phyloP scores from a whole-genome alignment of 208 protist species.

The Acanthamoeba castellanii region DNA sequence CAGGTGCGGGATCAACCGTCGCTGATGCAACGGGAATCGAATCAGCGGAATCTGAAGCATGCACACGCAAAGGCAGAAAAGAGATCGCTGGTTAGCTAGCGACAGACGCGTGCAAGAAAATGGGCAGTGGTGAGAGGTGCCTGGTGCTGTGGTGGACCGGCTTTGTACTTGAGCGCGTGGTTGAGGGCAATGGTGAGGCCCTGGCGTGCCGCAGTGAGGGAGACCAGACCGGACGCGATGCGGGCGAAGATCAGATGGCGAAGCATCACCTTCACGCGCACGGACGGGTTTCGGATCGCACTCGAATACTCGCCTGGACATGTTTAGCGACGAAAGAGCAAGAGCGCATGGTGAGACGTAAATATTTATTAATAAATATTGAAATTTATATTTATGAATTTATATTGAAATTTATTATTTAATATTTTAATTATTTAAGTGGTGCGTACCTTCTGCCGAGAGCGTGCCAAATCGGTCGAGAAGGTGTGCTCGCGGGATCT shows the following conservation, averaged over 20 bases:
- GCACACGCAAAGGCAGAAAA: not conserved
- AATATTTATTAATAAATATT: no score
- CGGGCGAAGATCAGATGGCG: conserved; percentile 28
- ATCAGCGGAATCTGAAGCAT: conserved; percentile 29
- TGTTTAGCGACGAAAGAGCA: not conserved
- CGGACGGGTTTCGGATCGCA: conserved; percentile 1
- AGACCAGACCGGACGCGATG: conserved; percentile 28
- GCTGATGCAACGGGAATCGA: conserved; percentile 44
- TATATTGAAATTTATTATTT: not conserved
- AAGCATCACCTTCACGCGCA: conserved; percentile 32
- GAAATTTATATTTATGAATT: not conserved
- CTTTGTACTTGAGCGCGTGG: conserved; percentile 2
- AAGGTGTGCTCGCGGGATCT: conserved; percentile 5
- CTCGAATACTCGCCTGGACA: conserved; percentile 25
- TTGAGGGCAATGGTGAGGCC: conserved; percentile 16
- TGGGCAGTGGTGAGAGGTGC: no score
- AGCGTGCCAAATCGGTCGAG: conserved; percentile 29
- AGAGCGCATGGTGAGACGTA: no score
- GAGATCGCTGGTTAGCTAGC: no score
- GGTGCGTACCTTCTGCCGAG: not conserved
- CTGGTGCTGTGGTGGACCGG: conserved; percentile 36
- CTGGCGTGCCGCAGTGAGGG: not conserved
- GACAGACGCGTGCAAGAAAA: no score
- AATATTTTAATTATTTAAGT: not conserved
- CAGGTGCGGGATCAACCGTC: conserved; percentile 13